phyloP scores from a whole-genome alignment of 179 eudicot species.

The Dionaea muscipula region DNA sequence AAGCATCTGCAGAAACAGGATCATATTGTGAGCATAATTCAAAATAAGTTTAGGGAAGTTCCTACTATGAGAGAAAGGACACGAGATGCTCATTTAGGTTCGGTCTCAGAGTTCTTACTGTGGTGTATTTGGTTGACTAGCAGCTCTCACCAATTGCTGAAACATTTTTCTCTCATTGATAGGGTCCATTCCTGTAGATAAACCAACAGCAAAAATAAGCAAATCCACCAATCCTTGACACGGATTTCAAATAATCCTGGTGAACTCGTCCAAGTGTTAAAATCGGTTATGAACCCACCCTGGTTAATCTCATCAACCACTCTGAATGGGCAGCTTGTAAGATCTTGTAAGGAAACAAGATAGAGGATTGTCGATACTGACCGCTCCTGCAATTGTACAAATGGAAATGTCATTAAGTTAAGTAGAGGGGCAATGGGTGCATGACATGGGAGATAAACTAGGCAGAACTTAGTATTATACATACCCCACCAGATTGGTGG shows the following conservation, averaged over 20 bases:
- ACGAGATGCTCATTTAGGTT: not conserved
- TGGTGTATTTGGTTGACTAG: slow-evolving; percentile 90
- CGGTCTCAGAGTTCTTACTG: slow-evolving; percentile 47
- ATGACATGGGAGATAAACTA: slow-evolving; percentile 1
- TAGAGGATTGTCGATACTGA: slow-evolving; percentile 95
- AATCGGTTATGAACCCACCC: slow-evolving; percentile 28
- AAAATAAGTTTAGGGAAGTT: not conserved
- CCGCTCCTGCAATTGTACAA: slow-evolving; percentile 54
- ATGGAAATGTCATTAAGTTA: slow-evolving; percentile 8
- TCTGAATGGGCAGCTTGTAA: slow-evolving; percentile 94
- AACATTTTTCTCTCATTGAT: slow-evolving; percentile 95
- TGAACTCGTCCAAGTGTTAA: too few relatives aligned
- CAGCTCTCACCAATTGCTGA: slow-evolving; percentile 92
- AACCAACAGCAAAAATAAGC: slow-evolving; percentile 7
- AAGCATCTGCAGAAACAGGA: slow-evolving; percentile 51
- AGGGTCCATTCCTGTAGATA: slow-evolving; percentile 82
- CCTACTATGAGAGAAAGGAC: not conserved
- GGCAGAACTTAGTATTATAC: slow-evolving; percentile 6
- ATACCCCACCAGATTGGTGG: slow-evolving; percentile 99
- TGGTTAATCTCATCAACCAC: slow-evolving; percentile 99
- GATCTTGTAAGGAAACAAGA: slow-evolving; percentile 95
- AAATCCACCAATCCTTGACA: not conserved
- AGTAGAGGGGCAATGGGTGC: not conserved
- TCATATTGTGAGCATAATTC: not conserved
- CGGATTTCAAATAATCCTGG: too few relatives aligned